Evolutionary conservation across 75 land plant species (phyloP).

Genomic region (Picea sitchensis): DNA sequence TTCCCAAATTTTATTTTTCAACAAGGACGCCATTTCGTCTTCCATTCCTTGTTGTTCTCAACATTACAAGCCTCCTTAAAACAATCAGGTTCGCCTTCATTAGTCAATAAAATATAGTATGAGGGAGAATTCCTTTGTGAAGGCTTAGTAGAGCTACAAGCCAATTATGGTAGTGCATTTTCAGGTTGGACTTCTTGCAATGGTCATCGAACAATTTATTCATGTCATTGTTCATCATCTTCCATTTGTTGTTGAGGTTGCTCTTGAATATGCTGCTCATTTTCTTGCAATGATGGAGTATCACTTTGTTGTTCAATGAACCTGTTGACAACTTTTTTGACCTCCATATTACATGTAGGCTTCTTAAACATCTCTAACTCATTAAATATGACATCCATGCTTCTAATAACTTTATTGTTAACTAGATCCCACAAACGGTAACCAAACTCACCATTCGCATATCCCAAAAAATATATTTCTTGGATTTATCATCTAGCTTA

Average conservation of each 20-base stretch:
- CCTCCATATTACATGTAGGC: neutral
- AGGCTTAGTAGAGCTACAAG: too few relatives aligned
- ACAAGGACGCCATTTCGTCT: constrained; percentile 3
- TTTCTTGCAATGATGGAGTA: neutral
- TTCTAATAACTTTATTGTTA: neutral
- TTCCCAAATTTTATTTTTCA: constrained; percentile 22
- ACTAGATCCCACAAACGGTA: neutral
- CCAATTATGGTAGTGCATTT: too few relatives aligned
- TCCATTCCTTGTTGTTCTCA: constrained; percentile 15
- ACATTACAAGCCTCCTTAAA: constrained; percentile 12
- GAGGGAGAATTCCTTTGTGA: neutral
- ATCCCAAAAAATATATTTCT: neutral
- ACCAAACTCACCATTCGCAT: neutral
- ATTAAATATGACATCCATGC: neutral
- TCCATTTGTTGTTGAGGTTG: neutral
- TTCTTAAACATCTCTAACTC: neutral
- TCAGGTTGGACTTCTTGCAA: neutral
- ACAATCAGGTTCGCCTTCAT: constrained; percentile 9
- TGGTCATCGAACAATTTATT: neutral
- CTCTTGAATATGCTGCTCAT: neutral
- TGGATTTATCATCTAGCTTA: neutral
- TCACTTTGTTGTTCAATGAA: neutral
- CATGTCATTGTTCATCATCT: neutral
- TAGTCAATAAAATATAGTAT: constrained; percentile 8
- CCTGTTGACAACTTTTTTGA: neutral